These are phyloP conservation scores for Phlebiopsis gigantea DNA, from an alignment of 768 basidiomycete genomes.

Conservation along the genomic window DNA sequence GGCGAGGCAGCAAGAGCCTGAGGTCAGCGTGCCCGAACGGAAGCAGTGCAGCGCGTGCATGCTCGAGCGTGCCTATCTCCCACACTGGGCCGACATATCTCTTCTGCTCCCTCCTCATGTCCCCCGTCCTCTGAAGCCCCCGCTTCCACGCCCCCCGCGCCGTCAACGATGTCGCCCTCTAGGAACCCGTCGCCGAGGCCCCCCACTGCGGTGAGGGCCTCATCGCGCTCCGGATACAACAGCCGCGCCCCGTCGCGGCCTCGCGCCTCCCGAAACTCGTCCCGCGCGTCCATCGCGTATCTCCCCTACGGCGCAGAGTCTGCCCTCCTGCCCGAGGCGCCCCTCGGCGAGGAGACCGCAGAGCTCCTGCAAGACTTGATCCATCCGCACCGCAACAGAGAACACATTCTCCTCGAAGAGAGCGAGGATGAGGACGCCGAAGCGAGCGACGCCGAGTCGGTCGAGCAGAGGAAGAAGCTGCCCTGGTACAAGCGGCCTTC, in stretches of 20 bases:
- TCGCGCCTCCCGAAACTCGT: constrained; percentile 18
- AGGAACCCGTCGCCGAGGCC: constrained; percentile 8
- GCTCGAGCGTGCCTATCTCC: constrained; percentile 2
- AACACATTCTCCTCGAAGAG: constrained; percentile 30
- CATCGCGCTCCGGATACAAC: not conserved
- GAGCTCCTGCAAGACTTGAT: constrained; percentile 44
- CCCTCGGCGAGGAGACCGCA: constrained; percentile 39
- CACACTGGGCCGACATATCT: not conserved
- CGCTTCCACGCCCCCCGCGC: not conserved
- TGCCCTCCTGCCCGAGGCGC: constrained; percentile 39
- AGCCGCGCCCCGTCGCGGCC: constrained; percentile 8
- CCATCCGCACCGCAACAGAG: constrained; percentile 31
- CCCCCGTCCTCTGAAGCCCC: not conserved
- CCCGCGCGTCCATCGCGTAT: constrained; percentile 19
- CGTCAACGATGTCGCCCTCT: not conserved
- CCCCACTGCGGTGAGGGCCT: not conserved
- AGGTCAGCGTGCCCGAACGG: too few relatives aligned
- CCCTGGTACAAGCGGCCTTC: constrained; percentile 80
- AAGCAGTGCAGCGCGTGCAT: not conserved
- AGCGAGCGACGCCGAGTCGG: constrained; percentile 6
- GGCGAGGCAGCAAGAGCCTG: too few relatives aligned
- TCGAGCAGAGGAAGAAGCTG: constrained; percentile 25
- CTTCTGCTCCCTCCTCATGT: not conserved
- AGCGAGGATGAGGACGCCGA: constrained; percentile 18
- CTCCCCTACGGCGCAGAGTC: constrained; percentile 27